Evolutionary conservation across 768 basidiomycete species (phyloP).

Genomic region (Baorangia bicolor): DNA sequence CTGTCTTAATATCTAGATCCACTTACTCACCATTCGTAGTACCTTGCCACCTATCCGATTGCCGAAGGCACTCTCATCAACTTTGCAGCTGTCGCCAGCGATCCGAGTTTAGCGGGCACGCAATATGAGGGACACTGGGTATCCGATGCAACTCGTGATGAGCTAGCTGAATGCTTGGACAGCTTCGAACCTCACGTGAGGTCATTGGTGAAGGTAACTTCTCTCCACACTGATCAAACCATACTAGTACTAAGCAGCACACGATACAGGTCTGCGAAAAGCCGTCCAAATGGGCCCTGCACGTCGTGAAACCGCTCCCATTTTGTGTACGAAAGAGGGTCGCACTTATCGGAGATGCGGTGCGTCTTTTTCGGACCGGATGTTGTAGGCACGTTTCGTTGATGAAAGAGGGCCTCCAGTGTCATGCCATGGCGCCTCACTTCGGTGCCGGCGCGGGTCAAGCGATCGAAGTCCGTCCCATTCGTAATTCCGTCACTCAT

Average conservation of each 20-base stretch:
- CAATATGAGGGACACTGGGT: slow-evolving; percentile 34
- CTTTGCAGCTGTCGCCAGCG: slow-evolving; percentile 30
- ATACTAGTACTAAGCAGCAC: neutral
- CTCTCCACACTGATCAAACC: neutral
- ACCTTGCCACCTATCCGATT: slow-evolving; percentile 41
- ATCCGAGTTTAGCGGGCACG: slow-evolving; percentile 31
- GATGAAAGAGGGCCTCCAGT: neutral
- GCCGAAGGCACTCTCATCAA: slow-evolving; percentile 38
- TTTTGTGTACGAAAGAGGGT: slow-evolving; percentile 41
- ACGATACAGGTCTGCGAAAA: slow-evolving; percentile 34
- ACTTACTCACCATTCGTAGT: slow-evolving; percentile 26
- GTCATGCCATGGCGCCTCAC: slow-evolving; percentile 28
- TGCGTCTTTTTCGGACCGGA: slow-evolving; percentile 13
- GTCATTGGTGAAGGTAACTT: slow-evolving; percentile 28
- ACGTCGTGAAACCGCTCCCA: slow-evolving; percentile 40
- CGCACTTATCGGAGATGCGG: slow-evolving; percentile 51
- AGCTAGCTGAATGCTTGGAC: slow-evolving; percentile 31
- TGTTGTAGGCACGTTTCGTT: neutral
- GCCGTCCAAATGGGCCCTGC: slow-evolving; percentile 45
- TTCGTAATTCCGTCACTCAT: neutral
- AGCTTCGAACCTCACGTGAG: slow-evolving; percentile 40
- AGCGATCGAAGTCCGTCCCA: slow-evolving; percentile 22
- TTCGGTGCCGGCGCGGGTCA: slow-evolving; percentile 27
- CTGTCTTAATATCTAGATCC: neutral
- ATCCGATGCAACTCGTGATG: slow-evolving; percentile 30